Percentiles rank a stretch among this genome's conserved stretches.
Evolutionary conservation across 495 filamentous ascomycete species (phyloP).

Genomic region (Penicillium simplicissimum): DNA sequence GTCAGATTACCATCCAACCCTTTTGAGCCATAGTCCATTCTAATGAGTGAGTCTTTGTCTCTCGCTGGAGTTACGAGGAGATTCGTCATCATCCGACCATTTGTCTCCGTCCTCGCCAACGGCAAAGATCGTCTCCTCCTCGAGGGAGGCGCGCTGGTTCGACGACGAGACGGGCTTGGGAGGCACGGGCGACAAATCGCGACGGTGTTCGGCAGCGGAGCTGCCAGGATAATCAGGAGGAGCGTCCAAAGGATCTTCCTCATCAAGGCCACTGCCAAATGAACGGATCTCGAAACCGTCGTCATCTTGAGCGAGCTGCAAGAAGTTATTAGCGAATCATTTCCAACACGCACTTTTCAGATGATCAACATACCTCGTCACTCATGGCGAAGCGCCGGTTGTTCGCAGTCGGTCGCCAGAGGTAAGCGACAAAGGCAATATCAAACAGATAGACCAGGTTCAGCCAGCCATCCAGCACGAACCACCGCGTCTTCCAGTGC

Average conservation of each 20-base stretch:
- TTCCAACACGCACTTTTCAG: background rate
- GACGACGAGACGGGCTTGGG: slow-evolving; percentile 53
- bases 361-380: slow-evolving; percentile 68
- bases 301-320: slow-evolving; percentile 90
- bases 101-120: slow-evolving; percentile 79
- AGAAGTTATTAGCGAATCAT: slow-evolving; percentile 29
- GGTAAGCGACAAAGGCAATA: slow-evolving; percentile 88
- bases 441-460: slow-evolving; percentile 95
- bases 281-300: slow-evolving; percentile 97
- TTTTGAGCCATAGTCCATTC: background rate
- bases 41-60: slow-evolving; percentile 60
- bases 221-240: slow-evolving; percentile 38
- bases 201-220: slow-evolving; percentile 31
- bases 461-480: slow-evolving; percentile 95
- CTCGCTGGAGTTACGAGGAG: slow-evolving; percentile 56
- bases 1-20: background rate
- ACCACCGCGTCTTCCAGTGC: slow-evolving; percentile 97
- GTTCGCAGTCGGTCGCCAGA: slow-evolving; percentile 96
- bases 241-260: slow-evolving; percentile 53
- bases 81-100: slow-evolving; percentile 65
- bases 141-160: slow-evolving; percentile 65
- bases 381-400: slow-evolving; percentile 98
- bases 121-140: slow-evolving; percentile 93
- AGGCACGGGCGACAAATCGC: slow-evolving; percentile 51
- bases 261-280: slow-evolving; percentile 80